These are phyloP conservation scores for Porogramme epimiltina DNA, from an alignment of 1,284 basidiomycete genomes.

Conservation along the genomic window DNA sequence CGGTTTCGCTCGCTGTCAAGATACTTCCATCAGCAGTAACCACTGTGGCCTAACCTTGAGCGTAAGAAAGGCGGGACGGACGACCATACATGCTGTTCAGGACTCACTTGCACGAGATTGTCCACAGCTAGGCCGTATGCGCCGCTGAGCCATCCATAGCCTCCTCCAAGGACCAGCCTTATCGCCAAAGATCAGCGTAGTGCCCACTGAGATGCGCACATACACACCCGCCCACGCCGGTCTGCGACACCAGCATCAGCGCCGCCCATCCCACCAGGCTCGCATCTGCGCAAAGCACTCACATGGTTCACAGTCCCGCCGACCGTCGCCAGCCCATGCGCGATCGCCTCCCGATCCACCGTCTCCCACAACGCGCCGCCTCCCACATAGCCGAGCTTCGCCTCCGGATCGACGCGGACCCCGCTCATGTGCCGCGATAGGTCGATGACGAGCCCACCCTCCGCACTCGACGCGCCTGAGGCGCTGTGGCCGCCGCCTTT, in stretches of 20 bases:
- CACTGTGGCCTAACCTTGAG: constrained; percentile 46
- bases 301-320: constrained; percentile 33
- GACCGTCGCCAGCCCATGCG: constrained; percentile 35
- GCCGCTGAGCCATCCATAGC: constrained; percentile 56
- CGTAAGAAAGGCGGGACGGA: no score
- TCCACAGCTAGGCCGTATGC: constrained; percentile 58
- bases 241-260: constrained; percentile 17
- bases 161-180: constrained; percentile 58
- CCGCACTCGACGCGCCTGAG: constrained; percentile 33
- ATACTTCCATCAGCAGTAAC: constrained; percentile 53
- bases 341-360: constrained; percentile 36
- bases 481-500: constrained; percentile 41
- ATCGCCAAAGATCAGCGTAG: background rate
- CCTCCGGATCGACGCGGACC: constrained; percentile 32
- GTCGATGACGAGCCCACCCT: constrained; percentile 42
- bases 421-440: constrained; percentile 34
- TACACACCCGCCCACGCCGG: constrained; percentile 33
- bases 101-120: constrained; percentile 48
- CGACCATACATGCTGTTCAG: no score
- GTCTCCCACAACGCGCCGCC: constrained; percentile 37
- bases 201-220: no score
- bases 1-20: constrained; percentile 41
- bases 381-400: constrained; percentile 32
- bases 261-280: no score
- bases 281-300: constrained; percentile 4